Base-by-base conservation (phyloP, 345 rosid genomes). In the Hypericum perforatum region DNA sequence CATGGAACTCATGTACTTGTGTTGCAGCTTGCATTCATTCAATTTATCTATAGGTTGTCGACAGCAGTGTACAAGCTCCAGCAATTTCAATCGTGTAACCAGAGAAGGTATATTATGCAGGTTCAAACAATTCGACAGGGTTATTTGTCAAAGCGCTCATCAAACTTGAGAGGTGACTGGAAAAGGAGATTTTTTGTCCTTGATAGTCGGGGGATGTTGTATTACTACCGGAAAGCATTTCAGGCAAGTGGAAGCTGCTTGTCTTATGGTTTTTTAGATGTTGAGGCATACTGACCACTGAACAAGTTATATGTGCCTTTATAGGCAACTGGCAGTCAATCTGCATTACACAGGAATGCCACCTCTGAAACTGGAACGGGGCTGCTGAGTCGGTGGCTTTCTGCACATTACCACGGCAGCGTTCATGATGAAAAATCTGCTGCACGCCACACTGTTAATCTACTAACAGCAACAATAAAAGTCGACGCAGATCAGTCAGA, bases 71-170 rank as follows among this genome's bases (percentile, higher is more conserved):
- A n/a, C n/a, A n/a, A n/a, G n/a, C n/a, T n/a, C n/a, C n/a, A n/a
- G n/a, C n/a, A n/a, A n/a, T n/a, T 22, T 22, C 4, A 22, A 22
- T 22, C 32, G 32, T 22, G 4, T 22, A 22, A 22, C 32, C 32
- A 22, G 32, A 22, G 49, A 3, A 15, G 7, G 40, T 8, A 29
- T 40, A 43, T 66, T 32, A 63, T 66, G 36, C 79, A 89, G 96
- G 99, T 94, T 61, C 95, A 94, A 78, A 94, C 97, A 12, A 94
- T 94, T 51, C 82, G 99, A 47, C 99, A 89, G 71, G 97, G 99
- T 16, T 94, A 94, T 77, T 86, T 94, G 58, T 94, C 97, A 66
- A 94, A 94, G 69, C 86, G 97, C 14, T 94, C 97, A 49, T 86
- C 96, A 53, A 94, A 74, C 63, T 73, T 94, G 73, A 86, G 97